phyloP scores from a whole-genome alignment of 805 yeast genomes.

The Pichia eremophila region DNA sequence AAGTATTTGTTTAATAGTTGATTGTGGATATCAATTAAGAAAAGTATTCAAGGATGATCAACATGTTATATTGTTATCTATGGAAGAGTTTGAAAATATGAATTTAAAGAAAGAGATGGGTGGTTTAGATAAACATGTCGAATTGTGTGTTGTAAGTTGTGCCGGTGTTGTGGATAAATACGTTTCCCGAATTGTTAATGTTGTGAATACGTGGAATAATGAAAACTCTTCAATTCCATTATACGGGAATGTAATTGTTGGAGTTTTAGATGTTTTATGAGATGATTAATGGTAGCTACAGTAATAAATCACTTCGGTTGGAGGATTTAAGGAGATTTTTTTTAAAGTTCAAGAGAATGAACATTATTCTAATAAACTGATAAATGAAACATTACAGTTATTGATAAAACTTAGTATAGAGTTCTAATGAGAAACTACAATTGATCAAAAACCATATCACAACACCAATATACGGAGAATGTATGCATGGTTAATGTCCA shows the following conservation, averaged over 20 bases:
- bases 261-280: not conserved
- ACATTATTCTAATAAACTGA: too few relatives aligned
- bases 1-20: conserved; percentile 2
- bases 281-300: too few relatives aligned
- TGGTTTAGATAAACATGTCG: not conserved
- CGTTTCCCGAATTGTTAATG: not conserved
- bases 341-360: too few relatives aligned
- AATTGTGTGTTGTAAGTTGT: not conserved
- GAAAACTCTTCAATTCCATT: not conserved
- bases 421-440: too few relatives aligned
- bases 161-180: not conserved
- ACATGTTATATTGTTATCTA: not conserved
- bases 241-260: not conserved
- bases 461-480: too few relatives aligned
- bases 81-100: not conserved
- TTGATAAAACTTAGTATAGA: too few relatives aligned
- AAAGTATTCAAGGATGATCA: not conserved
- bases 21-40: conserved; percentile 10
- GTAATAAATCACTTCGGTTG: too few relatives aligned
- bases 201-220: not conserved
- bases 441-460: too few relatives aligned
- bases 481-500: too few relatives aligned
- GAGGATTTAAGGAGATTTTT: too few relatives aligned
- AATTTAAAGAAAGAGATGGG: not conserved
- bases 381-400: too few relatives aligned